A percentile compares a stretch with the other conserved stretches of the same genome.
These are phyloP conservation scores for Laguncularia racemosa DNA, from an alignment of 345 rosid genomes.

Conservation along the genomic window DNA sequence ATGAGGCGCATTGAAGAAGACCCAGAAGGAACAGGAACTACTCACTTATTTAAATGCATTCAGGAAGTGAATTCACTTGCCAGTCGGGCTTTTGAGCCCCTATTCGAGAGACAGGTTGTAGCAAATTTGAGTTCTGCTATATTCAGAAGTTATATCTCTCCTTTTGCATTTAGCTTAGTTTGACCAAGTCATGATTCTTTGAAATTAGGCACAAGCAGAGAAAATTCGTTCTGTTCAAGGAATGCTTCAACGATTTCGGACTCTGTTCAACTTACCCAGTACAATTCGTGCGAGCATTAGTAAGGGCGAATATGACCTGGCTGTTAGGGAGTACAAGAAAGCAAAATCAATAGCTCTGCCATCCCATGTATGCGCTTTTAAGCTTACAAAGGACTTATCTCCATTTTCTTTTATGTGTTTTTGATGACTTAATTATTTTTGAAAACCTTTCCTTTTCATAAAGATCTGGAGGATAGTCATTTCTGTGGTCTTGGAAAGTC, in stretches of 20 bases:
- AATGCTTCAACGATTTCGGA: constrained; percentile 95
- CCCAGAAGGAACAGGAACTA: constrained; percentile 94
- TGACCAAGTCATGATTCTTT: constrained; percentile 5
- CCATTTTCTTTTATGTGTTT: background rate
- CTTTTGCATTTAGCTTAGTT: background rate
- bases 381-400: background rate
- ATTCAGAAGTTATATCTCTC: constrained; percentile 6
- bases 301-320: constrained; percentile 96
- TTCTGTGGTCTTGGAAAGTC: background rate
- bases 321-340: constrained; percentile 95
- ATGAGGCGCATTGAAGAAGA: constrained; percentile 91
- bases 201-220: constrained; percentile 87
- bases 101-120: constrained; percentile 96
- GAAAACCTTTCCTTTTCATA: background rate
- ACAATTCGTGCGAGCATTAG: constrained; percentile 86
- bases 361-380: constrained; percentile 59
- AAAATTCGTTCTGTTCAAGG: constrained; percentile 98
- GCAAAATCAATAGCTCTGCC: constrained; percentile 97
- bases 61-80: constrained; percentile 79
- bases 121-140: too few relatives aligned
- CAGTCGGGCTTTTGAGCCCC: constrained; percentile 80
- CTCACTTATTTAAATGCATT: constrained; percentile 73
- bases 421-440: background rate
- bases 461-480: background rate
- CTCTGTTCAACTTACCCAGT: constrained; percentile 92